Percentiles rank a stretch among this genome's conserved stretches.
These are phyloP conservation scores for Xylariaceae sp. DNA, from an alignment of 2,329 filamentous ascomycete species.

Conservation along the genomic window DNA sequence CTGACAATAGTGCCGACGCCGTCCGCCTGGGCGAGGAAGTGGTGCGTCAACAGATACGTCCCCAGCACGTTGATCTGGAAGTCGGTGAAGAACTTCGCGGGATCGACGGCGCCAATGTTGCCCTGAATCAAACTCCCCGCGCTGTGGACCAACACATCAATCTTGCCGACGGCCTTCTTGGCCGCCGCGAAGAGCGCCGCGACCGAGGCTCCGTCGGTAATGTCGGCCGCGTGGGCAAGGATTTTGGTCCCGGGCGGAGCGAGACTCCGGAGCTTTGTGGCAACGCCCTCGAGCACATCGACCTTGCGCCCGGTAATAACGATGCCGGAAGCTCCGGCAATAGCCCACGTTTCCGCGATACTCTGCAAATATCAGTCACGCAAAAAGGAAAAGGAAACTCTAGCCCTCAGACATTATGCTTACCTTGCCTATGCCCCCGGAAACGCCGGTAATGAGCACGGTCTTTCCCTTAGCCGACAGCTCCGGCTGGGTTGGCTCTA, in stretches of 20 bases:
- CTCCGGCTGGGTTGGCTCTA: conserved; percentile 22
- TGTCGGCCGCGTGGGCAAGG: conserved; percentile 18
- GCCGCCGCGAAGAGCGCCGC: conserved; percentile 16
- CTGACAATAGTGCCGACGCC: conserved; percentile 19
- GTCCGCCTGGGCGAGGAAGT: conserved; percentile 21
- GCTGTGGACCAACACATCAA: conserved; percentile 21
- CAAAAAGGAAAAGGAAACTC: conserved; percentile 1
- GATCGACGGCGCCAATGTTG: conserved; percentile 14
- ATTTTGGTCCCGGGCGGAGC: conserved; percentile 18
- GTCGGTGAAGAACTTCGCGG: conserved; percentile 13
- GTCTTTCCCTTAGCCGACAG: conserved; percentile 24
- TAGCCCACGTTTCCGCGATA: conserved; percentile 24
- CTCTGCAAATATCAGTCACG: conserved; percentile 17
- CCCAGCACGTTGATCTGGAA: conserved; percentile 24
- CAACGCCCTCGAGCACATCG: conserved; percentile 20
- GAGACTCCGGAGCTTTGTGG: conserved; percentile 14
- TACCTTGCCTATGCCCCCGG: conserved; percentile 24
- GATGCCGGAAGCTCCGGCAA: conserved; percentile 20
- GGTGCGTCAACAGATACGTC: conserved; percentile 18
- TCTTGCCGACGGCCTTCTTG: conserved; percentile 14
- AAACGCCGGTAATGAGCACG: conserved; percentile 25
- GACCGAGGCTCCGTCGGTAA: conserved; percentile 21
- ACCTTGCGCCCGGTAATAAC: conserved; percentile 24
- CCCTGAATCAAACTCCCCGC: conserved; percentile 16
- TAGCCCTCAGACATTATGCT: conserved; percentile 10